Evolutionary conservation across 2,329 filamentous ascomycete genomes (phyloP).

Genomic region (Claviceps fusiformis): DNA sequence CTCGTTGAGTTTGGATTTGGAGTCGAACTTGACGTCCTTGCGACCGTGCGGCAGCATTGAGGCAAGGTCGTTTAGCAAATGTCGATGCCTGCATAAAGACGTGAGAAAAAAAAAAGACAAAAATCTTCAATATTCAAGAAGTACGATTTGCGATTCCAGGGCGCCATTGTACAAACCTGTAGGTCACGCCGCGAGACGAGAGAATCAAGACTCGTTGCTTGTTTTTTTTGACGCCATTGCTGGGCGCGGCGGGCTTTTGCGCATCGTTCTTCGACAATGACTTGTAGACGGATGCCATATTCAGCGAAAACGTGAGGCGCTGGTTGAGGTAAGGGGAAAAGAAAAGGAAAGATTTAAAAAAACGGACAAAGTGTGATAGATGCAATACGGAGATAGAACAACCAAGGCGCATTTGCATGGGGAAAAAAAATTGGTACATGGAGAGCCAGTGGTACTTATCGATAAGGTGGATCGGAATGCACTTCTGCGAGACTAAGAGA

Average conservation of each 20-base stretch:
- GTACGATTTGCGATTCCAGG: background rate
- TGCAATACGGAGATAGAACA: background rate
- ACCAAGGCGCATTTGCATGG: background rate
- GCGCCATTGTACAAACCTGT: constrained; percentile 42
- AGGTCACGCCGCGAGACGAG: constrained; percentile 84
- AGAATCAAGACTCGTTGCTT: constrained; percentile 76
- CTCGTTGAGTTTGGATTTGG: constrained; percentile 74
- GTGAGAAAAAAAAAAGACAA: background rate
- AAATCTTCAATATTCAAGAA: background rate
- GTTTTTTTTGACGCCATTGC: constrained; percentile 43
- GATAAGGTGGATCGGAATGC: background rate
- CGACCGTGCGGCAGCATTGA: constrained; percentile 80
- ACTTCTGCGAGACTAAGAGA: background rate
- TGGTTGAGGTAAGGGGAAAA: background rate
- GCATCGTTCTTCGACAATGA: constrained; percentile 49
- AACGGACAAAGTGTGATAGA: background rate
- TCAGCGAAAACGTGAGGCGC: background rate
- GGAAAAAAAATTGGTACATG: background rate
- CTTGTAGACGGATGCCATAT: constrained; percentile 61
- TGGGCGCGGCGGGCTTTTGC: constrained; percentile 34
- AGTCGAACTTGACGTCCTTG: constrained; percentile 95
- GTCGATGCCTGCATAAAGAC: constrained; percentile 56
- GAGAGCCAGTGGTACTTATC: background rate
- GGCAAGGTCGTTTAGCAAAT: constrained; percentile 80
- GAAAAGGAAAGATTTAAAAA: background rate